Percentiles rank a stretch among this genome's conserved stretches.
These are phyloP conservation scores for Mycena belliarum DNA, from an alignment of 768 basidiomycete species.

Conservation along the genomic window DNA sequence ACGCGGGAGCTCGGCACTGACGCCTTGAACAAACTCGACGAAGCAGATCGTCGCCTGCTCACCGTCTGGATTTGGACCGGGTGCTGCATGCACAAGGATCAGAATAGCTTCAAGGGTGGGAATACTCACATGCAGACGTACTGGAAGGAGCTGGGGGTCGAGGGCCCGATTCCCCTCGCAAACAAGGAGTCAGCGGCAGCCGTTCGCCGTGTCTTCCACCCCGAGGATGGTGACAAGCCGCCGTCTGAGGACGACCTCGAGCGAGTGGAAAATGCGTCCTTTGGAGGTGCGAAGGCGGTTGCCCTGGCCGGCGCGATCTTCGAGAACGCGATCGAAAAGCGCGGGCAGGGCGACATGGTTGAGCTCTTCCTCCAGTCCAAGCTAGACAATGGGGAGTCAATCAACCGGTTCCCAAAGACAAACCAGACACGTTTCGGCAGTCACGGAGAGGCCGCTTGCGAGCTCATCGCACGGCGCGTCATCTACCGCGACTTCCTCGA, in stretches of 20 bases:
- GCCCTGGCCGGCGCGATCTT: conserved; percentile 7
- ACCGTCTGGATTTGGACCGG: conserved; percentile 22
- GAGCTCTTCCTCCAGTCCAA: neutral
- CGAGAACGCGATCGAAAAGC: conserved; percentile 9
- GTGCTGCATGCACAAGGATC: conserved; percentile 16
- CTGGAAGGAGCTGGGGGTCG: conserved; percentile 12
- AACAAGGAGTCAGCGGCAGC: conserved; percentile 1
- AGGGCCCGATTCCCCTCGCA: neutral
- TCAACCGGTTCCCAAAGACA: conserved; percentile 1
- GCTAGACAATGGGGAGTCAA: neutral
- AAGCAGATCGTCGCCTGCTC: conserved; percentile 10
- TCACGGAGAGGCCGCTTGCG: neutral
- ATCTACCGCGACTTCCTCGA: neutral
- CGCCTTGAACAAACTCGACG: neutral
- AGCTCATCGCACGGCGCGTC: neutral
- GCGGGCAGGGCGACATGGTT: conserved; percentile 8
- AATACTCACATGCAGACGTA: conserved; percentile 5
- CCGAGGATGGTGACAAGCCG: neutral
- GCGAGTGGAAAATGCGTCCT: neutral
- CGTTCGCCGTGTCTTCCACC: neutral
- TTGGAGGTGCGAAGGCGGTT: conserved; percentile 9
- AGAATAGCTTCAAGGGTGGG: conserved; percentile 27
- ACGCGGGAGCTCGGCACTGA: conserved; percentile 16
- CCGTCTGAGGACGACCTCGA: conserved; percentile 3
- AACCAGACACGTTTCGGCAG: neutral